Evolutionary conservation across 2,329 filamentous ascomycete genomes (phyloP), one percentile per base, ranked within the genome.

Genomic region (Leptographium wingfieldii): DNA sequence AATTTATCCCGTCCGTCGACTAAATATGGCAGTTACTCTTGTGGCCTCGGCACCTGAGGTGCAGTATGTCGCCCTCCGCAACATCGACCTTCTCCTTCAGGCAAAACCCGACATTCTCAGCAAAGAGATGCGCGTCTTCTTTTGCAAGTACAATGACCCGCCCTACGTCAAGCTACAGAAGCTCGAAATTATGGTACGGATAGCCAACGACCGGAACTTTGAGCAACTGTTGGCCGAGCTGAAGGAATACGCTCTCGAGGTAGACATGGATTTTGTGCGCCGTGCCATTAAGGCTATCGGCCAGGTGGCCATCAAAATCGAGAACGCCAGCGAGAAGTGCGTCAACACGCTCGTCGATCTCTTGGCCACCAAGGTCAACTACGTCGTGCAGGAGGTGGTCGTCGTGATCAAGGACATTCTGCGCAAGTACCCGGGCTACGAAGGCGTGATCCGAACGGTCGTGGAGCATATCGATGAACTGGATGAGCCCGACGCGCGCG

Each of bases 381-480:
- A 99, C 69, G 94, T 99, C 56, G 94, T 99, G 12, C 94, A 99
- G 73, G 94, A 99, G 74, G 92, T 94, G 0, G 86, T 97, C 63
- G 90, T 99, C n/a, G 94, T 99, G 55, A 96, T 97, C 77, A 97
- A 96, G 76, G 94, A 99, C 66, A 97, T 99, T 63, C 87, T 99
- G 75, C 83, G 94, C 66, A 96, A 96, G 73, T 99, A 99, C 68
- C 92, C 92, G 10, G 94, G 94, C 25, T 99, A 96, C 68, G 94
- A 99, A 74, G 94, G 92, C 33, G 95, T 99, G 66, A 99, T 99
- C 67, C 92, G 92, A 3, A 95, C 91, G 0, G 80, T 99, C 16
- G 99, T 95, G 77, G 84, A 96, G 72, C 90, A 95, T 69, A 96
- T 99, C 63, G 94, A 99, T 68, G 94, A 99, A 67, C 74, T 99